Base-by-base conservation (phyloP, 2,329 filamentous ascomycete genomes). In the Colletotrichum falcatum region DNA sequence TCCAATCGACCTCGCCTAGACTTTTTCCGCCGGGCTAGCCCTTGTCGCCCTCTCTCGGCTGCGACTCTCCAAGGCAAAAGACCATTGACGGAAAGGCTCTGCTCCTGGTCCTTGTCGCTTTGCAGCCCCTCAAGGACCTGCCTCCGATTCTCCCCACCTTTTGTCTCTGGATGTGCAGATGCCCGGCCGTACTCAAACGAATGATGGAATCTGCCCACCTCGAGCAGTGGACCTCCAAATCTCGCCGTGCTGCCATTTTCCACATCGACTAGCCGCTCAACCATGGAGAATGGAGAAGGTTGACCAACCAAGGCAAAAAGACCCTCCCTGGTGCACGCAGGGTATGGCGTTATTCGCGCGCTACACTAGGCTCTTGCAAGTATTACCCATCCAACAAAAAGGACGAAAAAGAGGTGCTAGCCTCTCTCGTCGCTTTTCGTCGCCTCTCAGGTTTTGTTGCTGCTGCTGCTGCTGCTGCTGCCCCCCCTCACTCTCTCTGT, bases 271-370 rank as follows among this genome's bases (percentile, higher is more conserved):
- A 70, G 67, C 67, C 67, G 67, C 67, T 67, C 64, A 67, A 70
- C 56, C 58, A 67, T 42, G 67, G 58, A 67, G 64, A 67, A 61
- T 61, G 60, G 69, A 68, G 65, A 70, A 63, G 65, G 49, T 56
- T 48, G 48, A 44, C 69, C 60, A 70, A 70, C 69, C 65, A 69
- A 69, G 69, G 65, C 65, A n/a, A 51, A 59, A 64, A 61, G 60
- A 71, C 65, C 60, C 65, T 71, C 65, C 60, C 42, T 67, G 46
- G 58, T 35, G 67, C 64, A 46, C 64, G 44, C 65, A 68, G 54
- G 65, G 69, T 69, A 63, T 71, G 65, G 69, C 69, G 60, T 71
- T 70, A 71, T 71, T 71, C 65, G 69, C 69, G 69, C 69, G 69
- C 60, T 71, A 71, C 65, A 68, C 54, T 70, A 70, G 56, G 56